Evolutionary conservation across 192 early-diverging fungal species (phyloP).

Genomic region (Coemansia sp.): DNA sequence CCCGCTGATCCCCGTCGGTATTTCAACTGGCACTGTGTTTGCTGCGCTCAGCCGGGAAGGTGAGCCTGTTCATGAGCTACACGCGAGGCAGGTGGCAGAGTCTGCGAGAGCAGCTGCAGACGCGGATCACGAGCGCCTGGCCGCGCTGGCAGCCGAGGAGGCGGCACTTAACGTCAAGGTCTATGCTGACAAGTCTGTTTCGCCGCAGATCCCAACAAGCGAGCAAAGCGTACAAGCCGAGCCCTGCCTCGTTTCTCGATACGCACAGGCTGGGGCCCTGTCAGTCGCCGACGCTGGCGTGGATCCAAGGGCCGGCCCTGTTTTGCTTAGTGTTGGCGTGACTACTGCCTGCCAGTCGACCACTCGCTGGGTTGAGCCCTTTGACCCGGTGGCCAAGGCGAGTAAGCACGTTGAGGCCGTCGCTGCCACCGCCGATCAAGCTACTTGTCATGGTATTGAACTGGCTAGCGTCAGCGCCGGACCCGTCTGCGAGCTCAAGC

Average conservation of each 20-base stretch:
- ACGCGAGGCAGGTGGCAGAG: slow-evolving; percentile 23
- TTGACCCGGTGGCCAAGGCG: slow-evolving; percentile 28
- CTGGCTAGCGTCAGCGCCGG: slow-evolving; percentile 15
- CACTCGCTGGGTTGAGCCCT: slow-evolving; percentile 36
- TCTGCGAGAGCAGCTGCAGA: slow-evolving; percentile 24
- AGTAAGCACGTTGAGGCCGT: slow-evolving; percentile 7
- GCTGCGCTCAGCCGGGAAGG: slow-evolving; percentile 35
- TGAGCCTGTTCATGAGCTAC: slow-evolving; percentile 39
- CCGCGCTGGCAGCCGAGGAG: slow-evolving; percentile 20
- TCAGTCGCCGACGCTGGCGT: slow-evolving; percentile 18
- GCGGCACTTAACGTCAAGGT: slow-evolving; percentile 28
- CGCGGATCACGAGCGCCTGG: slow-evolving; percentile 26
- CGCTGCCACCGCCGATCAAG: not conserved
- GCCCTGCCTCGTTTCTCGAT: slow-evolving; percentile 15
- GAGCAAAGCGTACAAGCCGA: slow-evolving; percentile 36
- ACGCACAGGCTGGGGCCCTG: slow-evolving; percentile 15
- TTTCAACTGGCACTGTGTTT: slow-evolving; percentile 21
- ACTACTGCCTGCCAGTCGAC: slow-evolving; percentile 15
- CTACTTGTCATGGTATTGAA: slow-evolving; percentile 17
- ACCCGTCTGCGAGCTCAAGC: slow-evolving; percentile 1
- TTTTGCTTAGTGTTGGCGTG: slow-evolving; percentile 9
- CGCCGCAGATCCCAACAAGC: slow-evolving; percentile 10
- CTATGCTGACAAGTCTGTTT: slow-evolving; percentile 24
- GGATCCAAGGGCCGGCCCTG: slow-evolving; percentile 19
- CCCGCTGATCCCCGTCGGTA: slow-evolving; percentile 36